Evolutionary conservation across 2,329 filamentous ascomycete genomes (phyloP).

Genomic region (Neonectria ditissima): DNA sequence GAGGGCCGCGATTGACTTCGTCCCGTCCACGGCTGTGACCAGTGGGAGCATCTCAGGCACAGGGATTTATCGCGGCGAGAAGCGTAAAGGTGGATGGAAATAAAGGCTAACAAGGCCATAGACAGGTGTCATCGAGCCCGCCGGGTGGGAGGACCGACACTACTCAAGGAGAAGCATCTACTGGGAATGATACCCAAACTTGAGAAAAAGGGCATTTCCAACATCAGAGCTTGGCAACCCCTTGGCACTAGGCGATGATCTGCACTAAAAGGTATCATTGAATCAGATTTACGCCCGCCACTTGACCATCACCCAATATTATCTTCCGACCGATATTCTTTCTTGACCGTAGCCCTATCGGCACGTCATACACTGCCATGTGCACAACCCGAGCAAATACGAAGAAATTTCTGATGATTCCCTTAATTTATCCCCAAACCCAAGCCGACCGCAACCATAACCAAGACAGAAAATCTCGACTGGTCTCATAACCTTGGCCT

Average conservation of each 20-base stretch:
- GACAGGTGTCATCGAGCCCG: neutral
- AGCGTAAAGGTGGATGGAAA: conserved; percentile 52
- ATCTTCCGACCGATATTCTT: conserved; percentile 32
- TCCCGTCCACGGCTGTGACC: conserved; percentile 47
- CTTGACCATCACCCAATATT: conserved; percentile 32
- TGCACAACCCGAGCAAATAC: conserved; percentile 11
- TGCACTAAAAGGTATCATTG: conserved; percentile 48
- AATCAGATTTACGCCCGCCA: conserved; percentile 43
- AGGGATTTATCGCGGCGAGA: conserved; percentile 46
- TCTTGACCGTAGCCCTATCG: neutral
- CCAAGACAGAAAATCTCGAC: neutral
- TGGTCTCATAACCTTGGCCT: conserved; percentile 1
- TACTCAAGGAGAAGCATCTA: conserved; percentile 10
- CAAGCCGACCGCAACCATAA: conserved; percentile 2
- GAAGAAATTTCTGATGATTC: conserved; percentile 2
- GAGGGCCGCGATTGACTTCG: conserved; percentile 62
- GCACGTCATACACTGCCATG: neutral
- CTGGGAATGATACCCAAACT: conserved; percentile 26
- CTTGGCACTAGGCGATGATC: conserved; percentile 28
- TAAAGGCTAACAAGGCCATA: conserved; percentile 27
- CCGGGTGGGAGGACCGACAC: conserved; percentile 1
- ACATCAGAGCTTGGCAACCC: conserved; percentile 30
- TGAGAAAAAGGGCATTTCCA: conserved; percentile 14
- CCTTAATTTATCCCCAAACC: conserved; percentile 1
- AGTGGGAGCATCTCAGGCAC: conserved; percentile 36